These are phyloP conservation scores for Mycena venus DNA, from an alignment of 768 basidiomycete species.

Conservation along the genomic window DNA sequence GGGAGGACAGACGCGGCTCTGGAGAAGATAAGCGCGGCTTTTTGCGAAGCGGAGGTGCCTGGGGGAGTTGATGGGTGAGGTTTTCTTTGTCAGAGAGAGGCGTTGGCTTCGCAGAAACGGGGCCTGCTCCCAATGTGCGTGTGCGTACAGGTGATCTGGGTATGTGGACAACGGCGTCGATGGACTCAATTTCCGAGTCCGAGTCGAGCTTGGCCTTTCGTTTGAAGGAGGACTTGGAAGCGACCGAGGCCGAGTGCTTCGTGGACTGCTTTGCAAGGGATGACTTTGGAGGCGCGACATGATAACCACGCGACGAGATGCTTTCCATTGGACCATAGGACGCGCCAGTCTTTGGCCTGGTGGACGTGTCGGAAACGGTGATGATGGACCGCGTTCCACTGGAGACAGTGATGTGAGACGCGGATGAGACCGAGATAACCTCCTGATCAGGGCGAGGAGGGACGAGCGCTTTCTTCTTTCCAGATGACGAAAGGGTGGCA, in stretches of 20 bases:
- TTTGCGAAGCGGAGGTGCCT: conserved; percentile 44
- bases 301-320: conserved; percentile 34
- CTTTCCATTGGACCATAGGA: conserved; percentile 37
- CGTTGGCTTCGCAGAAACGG: conserved; percentile 14
- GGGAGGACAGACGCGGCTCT: conserved; percentile 25
- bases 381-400: conserved; percentile 38
- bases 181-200: conserved; percentile 49
- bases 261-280: conserved; percentile 14
- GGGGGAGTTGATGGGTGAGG: conserved; percentile 27
- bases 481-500: neutral
- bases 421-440: conserved; percentile 40
- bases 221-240: conserved; percentile 37
- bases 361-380: conserved; percentile 37
- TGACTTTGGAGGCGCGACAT: conserved; percentile 22
- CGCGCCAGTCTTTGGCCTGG: conserved; percentile 12
- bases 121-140: conserved; percentile 15
- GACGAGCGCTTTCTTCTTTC: neutral
- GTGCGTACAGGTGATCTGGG: conserved; percentile 40
- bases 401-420: conserved; percentile 40
- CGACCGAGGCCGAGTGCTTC: neutral
- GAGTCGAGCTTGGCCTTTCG: conserved; percentile 54
- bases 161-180: conserved; percentile 45
- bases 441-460: conserved; percentile 36
- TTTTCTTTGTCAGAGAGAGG: conserved; percentile 42
- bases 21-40: conserved; percentile 55